Evolutionary conservation across 345 rosid species (phyloP).

Genomic region (Syzygium aqueum): DNA sequence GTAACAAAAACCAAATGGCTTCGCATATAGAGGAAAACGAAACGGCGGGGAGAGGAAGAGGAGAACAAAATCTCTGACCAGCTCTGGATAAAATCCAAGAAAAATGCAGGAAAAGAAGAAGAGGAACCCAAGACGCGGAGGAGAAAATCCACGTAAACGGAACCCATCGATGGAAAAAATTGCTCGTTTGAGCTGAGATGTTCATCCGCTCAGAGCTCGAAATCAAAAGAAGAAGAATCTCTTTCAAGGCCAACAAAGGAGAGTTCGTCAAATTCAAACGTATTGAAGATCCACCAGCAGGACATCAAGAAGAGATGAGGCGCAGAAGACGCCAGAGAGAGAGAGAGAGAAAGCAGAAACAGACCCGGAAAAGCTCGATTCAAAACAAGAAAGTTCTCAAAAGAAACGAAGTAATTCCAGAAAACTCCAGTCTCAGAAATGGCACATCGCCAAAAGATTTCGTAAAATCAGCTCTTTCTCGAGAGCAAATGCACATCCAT

Average conservation of each 20-base stretch:
- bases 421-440: not conserved
- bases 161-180: not conserved
- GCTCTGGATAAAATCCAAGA: not conserved
- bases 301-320: not conserved
- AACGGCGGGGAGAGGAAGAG: not conserved
- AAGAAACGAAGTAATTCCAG: not conserved
- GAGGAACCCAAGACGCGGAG: not conserved
- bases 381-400: not conserved
- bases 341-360: not conserved
- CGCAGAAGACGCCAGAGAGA: not conserved
- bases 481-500: not conserved
- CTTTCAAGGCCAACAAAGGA: not conserved
- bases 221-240: not conserved
- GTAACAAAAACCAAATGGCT: not conserved
- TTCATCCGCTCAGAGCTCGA: not conserved
- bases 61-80: not conserved
- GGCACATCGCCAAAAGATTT: not conserved
- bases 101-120: not conserved
- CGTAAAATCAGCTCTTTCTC: not conserved
- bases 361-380: not conserved
- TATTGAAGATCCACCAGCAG: not conserved
- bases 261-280: not conserved
- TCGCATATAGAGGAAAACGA: not conserved
- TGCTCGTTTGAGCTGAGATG: not conserved
- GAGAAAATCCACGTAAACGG: not conserved